Evolutionary conservation across 371 early-diverging fungal species (phyloP), one percentile per base, ranked within the genome.

Genomic region (Dentiscutata heterogama): DNA sequence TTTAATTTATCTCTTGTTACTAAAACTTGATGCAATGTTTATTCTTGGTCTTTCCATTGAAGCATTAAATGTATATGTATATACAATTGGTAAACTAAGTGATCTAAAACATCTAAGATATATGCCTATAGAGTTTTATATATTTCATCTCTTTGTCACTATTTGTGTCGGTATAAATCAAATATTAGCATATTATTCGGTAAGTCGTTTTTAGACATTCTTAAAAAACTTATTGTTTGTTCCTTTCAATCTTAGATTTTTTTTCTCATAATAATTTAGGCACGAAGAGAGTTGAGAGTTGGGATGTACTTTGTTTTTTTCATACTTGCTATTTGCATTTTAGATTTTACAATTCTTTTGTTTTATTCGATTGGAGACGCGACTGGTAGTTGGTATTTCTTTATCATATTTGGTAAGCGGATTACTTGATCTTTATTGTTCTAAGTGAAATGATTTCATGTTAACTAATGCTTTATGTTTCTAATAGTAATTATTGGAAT

Each of bases 321-420:
- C 16, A 29, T 39, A n/a, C 63, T 63, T 25, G 13, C 13, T 2
- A 20, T 63, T 77, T 42, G 20, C 39, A 63, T 77, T 58, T 6
- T 77, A 22, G 77, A 77, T 63, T 63, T 58, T 63, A 6, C n/a
- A 16, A 60, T 77, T 8, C 60, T 77, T 39, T 63, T 77, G 35
- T 0, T 0, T 18, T 61, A 77, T 77, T 77, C 77, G 3, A 77
- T 77, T 39, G 46, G 61, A 27, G 61, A 8, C 25, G 77, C 46
- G n/a, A 51, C 6, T 18, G 27, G 27, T 35, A 77, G 58, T 54
- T 77, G 77, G 77, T 77, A 58, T 27, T 77, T 77, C 46, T 77
- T 29, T 27, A 61, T 63, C 46, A 13, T 60, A 27, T 77, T 63
- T 58, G 11, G 77, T 77, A 63, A 58, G 77, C 3, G 1, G 0